These are phyloP conservation scores for Mycena indigotica DNA, from an alignment of 768 basidiomycete genomes.

Conservation along the genomic window DNA sequence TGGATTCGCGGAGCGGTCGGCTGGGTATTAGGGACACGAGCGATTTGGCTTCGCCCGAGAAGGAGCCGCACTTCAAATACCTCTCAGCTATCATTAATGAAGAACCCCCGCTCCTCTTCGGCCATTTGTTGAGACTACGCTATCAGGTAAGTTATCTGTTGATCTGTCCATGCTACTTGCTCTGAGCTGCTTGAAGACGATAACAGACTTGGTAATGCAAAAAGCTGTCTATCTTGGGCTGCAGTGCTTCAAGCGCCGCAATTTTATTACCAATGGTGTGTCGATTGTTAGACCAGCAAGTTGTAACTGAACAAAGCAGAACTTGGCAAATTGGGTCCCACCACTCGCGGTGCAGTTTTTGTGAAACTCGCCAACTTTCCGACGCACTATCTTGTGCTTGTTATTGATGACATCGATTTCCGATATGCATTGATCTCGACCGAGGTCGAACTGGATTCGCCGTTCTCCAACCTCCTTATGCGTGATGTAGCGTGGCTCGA, in stretches of 20 bases:
- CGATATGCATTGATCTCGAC: slow-evolving; percentile 81
- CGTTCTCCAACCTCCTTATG: slow-evolving; percentile 65
- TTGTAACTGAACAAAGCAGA: slow-evolving; percentile 45
- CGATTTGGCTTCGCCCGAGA: slow-evolving; percentile 72
- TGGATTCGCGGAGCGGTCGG: slow-evolving; percentile 80
- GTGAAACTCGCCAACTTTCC: slow-evolving; percentile 79
- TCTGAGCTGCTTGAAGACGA: slow-evolving; percentile 58
- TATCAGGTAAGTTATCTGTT: slow-evolving; percentile 51
- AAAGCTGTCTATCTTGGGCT: slow-evolving; percentile 87
- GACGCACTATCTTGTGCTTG: slow-evolving; percentile 81
- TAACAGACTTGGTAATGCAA: slow-evolving; percentile 78
- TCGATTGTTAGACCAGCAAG: neutral
- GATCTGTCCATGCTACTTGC: neutral
- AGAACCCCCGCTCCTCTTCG: slow-evolving; percentile 59
- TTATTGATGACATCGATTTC: slow-evolving; percentile 76
- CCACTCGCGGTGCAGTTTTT: slow-evolving; percentile 64
- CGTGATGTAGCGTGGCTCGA: slow-evolving; percentile 82
- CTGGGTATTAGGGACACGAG: slow-evolving; percentile 80
- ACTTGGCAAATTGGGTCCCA: slow-evolving; percentile 65
- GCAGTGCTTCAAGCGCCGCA: slow-evolving; percentile 67
- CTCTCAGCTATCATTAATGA: slow-evolving; percentile 70
- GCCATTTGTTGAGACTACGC: slow-evolving; percentile 60
- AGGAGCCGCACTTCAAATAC: slow-evolving; percentile 63
- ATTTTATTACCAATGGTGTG: slow-evolving; percentile 67
- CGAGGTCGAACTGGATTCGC: slow-evolving; percentile 52